Base-by-base conservation (phyloP, 805 yeast genomes). In the Yamadazyma philogaea region DNA sequence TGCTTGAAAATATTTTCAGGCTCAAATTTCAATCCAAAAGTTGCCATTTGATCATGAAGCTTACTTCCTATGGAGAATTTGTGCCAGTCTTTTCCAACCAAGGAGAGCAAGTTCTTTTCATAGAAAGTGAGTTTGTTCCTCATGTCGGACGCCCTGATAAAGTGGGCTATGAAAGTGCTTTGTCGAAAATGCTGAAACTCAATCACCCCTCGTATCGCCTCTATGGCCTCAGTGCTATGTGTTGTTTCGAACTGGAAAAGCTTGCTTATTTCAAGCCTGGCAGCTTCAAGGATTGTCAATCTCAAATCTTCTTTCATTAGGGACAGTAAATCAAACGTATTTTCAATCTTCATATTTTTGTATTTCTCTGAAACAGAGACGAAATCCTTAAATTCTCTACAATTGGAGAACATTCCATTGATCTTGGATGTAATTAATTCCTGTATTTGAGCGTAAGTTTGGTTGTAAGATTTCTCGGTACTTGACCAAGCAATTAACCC, bases 61-160 rank as follows among this genome's bases (percentile, higher is more conserved):
- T 74, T 77, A 40, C 72, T 74, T 0, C 96, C 96, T 11, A 57
- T 34, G 2, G 73, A 60, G 46, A 61, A 70, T 36, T 64, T 60
- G 31, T 52, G 51, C 75, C 75, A 70, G 30, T 57, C 59, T 2
- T 40, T 35, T 0, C 75, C 75, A 4, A 49, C 49, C 15, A 49
- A 34, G 4, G 30, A 24, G 2, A 34, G 2, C 17, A 70, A 50
- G 30, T 51, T 52, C 0, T n/a, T 24, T 10, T 52, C 36, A 42
- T 63, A 67, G 44, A 54, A 61, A 11, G 48, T 37, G 4, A 61
- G 26, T 42, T 63, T 66, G 6, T 50, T 43, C 6, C 45, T 37
- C 6, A 61, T 30, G 35, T 56, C 47, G 6, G 50, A 36, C n/a
- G 50, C 50, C 57, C 60, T 53, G 1, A 38, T 38, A 4, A 58